Evolutionary conservation across 108 stramenopile genomes (phyloP).

Genomic region (Fragilariopsis cylindrus): DNA sequence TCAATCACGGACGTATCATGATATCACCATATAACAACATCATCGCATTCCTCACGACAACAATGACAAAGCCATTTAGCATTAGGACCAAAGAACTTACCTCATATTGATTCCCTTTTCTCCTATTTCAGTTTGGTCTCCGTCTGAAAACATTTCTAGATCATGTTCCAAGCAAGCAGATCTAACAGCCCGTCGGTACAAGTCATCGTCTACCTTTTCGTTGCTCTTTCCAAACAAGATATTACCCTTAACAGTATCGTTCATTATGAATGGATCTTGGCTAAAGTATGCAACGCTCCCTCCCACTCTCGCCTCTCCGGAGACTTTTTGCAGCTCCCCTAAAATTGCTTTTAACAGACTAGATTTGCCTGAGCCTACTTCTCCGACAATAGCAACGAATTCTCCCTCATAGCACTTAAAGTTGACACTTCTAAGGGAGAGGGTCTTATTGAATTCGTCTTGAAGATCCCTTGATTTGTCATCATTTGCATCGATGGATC

Average conservation of each 20-base stretch:
- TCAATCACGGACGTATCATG: too few species aligned
- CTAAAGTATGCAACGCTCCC: conserved; percentile 57
- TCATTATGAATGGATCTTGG: conserved; percentile 92
- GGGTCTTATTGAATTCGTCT: conserved; percentile 30
- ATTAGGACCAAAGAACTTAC: conserved; percentile 20
- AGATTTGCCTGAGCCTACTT: conserved; percentile 87
- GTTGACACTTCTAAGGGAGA: conserved; percentile 53
- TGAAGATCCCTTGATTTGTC: background rate
- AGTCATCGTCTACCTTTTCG: conserved; percentile 45
- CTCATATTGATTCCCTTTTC: conserved; percentile 60
- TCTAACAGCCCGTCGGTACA: conserved; percentile 68
- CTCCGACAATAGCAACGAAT: conserved; percentile 85
- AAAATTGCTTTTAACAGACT: conserved; percentile 78
- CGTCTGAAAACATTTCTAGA: conserved; percentile 64
- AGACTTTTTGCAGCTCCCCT: conserved; percentile 67
- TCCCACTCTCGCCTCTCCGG: conserved; percentile 49
- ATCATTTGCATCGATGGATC: conserved; percentile 2
- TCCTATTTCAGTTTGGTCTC: conserved; percentile 96
- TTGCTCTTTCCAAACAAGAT: conserved; percentile 37
- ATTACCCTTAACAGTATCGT: conserved; percentile 70
- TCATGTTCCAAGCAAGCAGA: conserved; percentile 78
- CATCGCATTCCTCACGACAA: too few species aligned
- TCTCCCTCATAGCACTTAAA: conserved; percentile 64
- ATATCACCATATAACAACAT: too few species aligned
- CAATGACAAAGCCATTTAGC: conserved; percentile 10